Evolutionary conservation across 1,284 basidiomycete genomes (phyloP).

Genomic region (Blastosporella zonata): DNA sequence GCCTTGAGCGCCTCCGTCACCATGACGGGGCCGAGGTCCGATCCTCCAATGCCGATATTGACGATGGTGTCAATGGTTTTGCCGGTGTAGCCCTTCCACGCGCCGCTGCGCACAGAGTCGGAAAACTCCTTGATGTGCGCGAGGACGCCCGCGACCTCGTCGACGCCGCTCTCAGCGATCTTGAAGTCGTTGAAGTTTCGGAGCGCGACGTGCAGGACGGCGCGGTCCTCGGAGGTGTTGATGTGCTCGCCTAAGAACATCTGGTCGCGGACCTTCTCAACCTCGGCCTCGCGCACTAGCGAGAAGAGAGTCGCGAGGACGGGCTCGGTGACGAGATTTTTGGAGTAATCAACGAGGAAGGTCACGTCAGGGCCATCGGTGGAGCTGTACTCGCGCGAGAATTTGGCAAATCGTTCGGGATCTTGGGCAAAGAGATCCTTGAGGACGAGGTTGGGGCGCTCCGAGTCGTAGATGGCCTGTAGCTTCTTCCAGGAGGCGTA

Average conservation of each 20-base stretch:
- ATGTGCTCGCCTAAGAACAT: slow-evolving; percentile 98
- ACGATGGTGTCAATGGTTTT: slow-evolving; percentile 94
- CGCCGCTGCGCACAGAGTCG: slow-evolving; percentile 80
- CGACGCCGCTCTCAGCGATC: slow-evolving; percentile 79
- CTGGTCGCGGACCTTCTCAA: slow-evolving; percentile 85
- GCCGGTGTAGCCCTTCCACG: slow-evolving; percentile 97
- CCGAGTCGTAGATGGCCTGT: slow-evolving; percentile 77
- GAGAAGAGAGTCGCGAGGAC: slow-evolving; percentile 76
- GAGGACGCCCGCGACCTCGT: slow-evolving; percentile 83
- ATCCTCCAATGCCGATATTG: slow-evolving; percentile 99
- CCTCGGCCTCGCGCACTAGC: slow-evolving; percentile 82
- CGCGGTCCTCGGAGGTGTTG: slow-evolving; percentile 96
- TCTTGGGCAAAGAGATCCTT: slow-evolving; percentile 91
- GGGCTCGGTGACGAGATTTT: slow-evolving; percentile 91
- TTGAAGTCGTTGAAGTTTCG: slow-evolving; percentile 79
- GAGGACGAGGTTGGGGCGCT: slow-evolving; percentile 77
- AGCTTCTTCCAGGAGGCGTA: slow-evolving; percentile 92
- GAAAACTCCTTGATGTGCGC: slow-evolving; percentile 92
- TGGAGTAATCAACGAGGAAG: slow-evolving; percentile 94
- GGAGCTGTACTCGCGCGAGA: slow-evolving; percentile 78
- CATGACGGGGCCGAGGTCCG: slow-evolving; percentile 98
- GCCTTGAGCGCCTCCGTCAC: slow-evolving; percentile 95
- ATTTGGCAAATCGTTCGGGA: slow-evolving; percentile 82
- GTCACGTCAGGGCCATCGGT: slow-evolving; percentile 66
- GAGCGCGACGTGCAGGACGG: slow-evolving; percentile 93